Base-by-base conservation (phyloP, 164 flowering plant genomes). In the Sedum album region DNA sequence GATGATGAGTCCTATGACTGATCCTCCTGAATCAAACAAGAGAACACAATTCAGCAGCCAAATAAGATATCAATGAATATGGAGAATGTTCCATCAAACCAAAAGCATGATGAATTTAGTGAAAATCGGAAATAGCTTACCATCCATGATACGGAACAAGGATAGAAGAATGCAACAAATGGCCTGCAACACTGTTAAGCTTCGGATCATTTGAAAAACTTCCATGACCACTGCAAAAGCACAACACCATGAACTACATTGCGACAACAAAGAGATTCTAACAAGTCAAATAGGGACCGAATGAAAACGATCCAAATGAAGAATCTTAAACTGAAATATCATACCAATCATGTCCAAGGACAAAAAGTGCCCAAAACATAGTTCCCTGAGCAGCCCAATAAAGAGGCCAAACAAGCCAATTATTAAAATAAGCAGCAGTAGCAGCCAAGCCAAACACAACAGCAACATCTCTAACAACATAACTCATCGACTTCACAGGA, bases 141-240 rank as follows among this genome's bases (percentile, higher is more conserved):
- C 92, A 87, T 78, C 96, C 92, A 79, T 89, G 86, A 68, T 87
- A 89, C 14, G 96, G 96, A 2, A 87, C 96, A 66, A 89, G 90
- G 72, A 87, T 85, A 72, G 85, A 84, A 60, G 96, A 87, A 74
- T 89, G 96, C 67, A 89, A 81, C 1, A 86, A 23, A 79, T 84
- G 96, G 2, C 92, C 96, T 31, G 79, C 88, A 5, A 89, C 80
- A 69, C 83, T 87, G 66, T 87, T 89, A 26, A 89, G 71, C 73
- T 77, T 83, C 6, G 68, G 80, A 66, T 80, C 77, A 46, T 78
- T 81, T 0, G 92, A 89, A 76, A 89, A 87, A 76, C 96, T 89
- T 17, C 96, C 92, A 77, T 89, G 96, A 0, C 96, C 91, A 65
- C 91, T 86, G 49, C n/a, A 48, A 18, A 7, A 33, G 31, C 18